These are phyloP conservation scores for Farysia itapuensis DNA, from an alignment of 1,284 basidiomycete species.

Conservation along the genomic window DNA sequence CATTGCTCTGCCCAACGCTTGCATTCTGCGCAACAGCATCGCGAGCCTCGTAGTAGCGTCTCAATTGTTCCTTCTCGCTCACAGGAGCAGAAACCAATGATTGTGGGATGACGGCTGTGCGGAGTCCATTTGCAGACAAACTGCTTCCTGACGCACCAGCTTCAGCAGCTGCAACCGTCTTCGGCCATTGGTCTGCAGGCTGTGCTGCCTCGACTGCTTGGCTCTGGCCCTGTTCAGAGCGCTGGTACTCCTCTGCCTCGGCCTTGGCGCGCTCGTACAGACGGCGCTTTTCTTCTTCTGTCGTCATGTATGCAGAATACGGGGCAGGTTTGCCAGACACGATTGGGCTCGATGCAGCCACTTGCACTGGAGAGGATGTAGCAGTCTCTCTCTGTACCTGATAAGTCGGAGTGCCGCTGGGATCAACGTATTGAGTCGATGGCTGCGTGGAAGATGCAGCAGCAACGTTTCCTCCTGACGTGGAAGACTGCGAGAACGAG, in stretches of 20 bases:
- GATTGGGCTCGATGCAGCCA: conserved; percentile 2
- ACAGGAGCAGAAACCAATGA: neutral
- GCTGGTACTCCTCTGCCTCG: conserved; percentile 31
- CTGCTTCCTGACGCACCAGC: neutral
- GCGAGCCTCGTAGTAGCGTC: conserved; percentile 45
- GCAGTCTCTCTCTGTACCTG: no score
- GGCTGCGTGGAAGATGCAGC: neutral
- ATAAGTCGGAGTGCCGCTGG: no score
- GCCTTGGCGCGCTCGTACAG: conserved; percentile 47
- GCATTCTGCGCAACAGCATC: conserved; percentile 39
- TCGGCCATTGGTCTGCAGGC: conserved; percentile 10
- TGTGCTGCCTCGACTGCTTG: conserved; percentile 4
- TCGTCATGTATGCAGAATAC: conserved; percentile 36
- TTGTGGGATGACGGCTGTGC: neutral
- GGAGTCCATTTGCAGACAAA: neutral
- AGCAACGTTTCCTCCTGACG: neutral
- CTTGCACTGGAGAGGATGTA: neutral
- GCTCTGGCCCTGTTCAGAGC: conserved; percentile 8
- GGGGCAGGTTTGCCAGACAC: conserved; percentile 26
- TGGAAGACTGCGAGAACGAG: conserved; percentile 1
- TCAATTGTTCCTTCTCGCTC: conserved; percentile 46
- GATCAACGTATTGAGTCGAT: no score
- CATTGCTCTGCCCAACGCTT: neutral
- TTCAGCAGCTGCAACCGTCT: neutral
- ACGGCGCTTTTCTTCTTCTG: conserved; percentile 46